A percentile compares a stretch with the other conserved stretches of the same genome.
Evolutionary conservation across 2,329 filamentous ascomycete species (phyloP).

Genomic region (Calonectria pseudoreteaudii): DNA sequence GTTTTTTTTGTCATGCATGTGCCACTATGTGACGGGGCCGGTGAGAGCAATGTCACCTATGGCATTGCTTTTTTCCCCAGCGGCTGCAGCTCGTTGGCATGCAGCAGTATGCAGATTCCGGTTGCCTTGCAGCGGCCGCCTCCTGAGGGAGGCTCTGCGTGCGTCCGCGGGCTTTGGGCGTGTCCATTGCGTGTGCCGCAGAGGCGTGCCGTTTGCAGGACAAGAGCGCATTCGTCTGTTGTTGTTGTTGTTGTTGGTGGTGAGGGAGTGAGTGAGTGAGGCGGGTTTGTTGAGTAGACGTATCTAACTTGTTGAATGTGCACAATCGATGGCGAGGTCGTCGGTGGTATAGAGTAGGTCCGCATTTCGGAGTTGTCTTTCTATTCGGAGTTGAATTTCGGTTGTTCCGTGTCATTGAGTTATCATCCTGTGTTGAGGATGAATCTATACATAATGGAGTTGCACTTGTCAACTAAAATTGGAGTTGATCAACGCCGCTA

Average conservation of each 20-base stretch:
- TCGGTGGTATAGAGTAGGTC: neutral
- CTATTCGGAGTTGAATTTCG: no score
- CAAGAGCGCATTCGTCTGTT: neutral
- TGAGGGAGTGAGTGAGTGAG: neutral
- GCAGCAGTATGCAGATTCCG: neutral
- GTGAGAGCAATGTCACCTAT: neutral
- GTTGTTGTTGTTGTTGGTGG: no score
- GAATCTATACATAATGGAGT: neutral
- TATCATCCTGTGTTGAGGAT: neutral
- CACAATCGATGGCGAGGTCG: neutral
- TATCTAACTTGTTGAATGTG: neutral
- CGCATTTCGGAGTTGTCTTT: neutral
- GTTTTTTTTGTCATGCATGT: neutral
- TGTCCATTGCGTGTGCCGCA: neutral
- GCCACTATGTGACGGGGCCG: neutral
- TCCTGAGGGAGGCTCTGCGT: neutral
- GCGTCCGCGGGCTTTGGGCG: neutral
- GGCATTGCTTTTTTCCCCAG: neutral
- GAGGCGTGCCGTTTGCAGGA: neutral
- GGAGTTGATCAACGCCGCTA: neutral
- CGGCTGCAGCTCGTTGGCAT: constrained; percentile 5
- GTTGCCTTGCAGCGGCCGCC: neutral
- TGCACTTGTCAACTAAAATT: neutral
- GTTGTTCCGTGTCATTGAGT: neutral
- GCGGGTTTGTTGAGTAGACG: neutral